Percentiles rank a stretch among this genome's conserved stretches.
These are phyloP conservation scores for Stagonosporopsis cucurbitacearum DNA, from an alignment of 2,329 filamentous ascomycete species.

Conservation along the genomic window DNA sequence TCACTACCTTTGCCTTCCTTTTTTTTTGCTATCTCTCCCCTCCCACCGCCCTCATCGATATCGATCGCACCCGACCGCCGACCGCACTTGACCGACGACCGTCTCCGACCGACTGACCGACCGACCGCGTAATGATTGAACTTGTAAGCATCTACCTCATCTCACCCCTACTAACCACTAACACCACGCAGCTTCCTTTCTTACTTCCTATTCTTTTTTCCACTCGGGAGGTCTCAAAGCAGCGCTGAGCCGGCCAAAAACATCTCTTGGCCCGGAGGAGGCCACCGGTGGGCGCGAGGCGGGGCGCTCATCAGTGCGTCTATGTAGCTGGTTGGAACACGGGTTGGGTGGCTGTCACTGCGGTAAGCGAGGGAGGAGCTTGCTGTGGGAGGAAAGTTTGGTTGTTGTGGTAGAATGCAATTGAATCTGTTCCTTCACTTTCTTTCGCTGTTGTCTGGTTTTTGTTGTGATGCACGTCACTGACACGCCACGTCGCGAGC, in stretches of 20 bases:
- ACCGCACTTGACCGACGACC: too few relatives aligned
- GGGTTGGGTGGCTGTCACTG: not conserved
- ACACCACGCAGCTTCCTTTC: too few relatives aligned
- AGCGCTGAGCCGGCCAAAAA: not conserved
- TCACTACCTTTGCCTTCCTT: not conserved
- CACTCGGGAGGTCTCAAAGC: not conserved
- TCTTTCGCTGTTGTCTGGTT: not conserved
- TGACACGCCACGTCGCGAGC: not conserved
- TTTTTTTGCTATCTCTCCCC: too few relatives aligned
- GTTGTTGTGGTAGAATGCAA: not conserved
- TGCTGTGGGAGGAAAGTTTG: not conserved
- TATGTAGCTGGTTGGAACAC: not conserved
- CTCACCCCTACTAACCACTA: too few relatives aligned
- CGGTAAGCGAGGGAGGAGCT: not conserved
- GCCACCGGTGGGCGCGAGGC: not conserved
- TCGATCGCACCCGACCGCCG: too few relatives aligned
- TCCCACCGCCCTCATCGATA: not conserved
- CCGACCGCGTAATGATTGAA: too few relatives aligned
- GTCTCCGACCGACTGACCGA: too few relatives aligned
- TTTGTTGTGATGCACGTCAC: not conserved
- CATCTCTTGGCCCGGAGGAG: not conserved
- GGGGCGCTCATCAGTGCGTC: not conserved
- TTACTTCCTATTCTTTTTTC: not conserved
- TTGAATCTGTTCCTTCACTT: not conserved
- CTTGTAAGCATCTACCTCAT: too few relatives aligned